These are phyloP conservation scores for Trichoderma polysporum DNA, from an alignment of 2,329 filamentous ascomycete species.

Conservation along the genomic window DNA sequence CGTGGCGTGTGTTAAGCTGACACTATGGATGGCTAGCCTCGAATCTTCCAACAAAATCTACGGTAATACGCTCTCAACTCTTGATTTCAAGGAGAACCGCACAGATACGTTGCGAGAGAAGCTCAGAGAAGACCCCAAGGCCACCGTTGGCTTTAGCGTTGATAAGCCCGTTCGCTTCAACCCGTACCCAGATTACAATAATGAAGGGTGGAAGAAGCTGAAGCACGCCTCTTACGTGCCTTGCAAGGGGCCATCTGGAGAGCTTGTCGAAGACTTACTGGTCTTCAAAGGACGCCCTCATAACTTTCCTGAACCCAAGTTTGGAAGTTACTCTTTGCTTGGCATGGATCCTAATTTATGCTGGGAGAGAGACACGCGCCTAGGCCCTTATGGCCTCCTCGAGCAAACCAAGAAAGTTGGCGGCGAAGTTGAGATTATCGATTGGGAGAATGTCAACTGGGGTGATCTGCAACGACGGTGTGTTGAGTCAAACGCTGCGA, in stretches of 20 bases:
- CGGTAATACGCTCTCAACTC: conserved; percentile 52
- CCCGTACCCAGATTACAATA: conserved; percentile 72
- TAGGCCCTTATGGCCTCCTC: conserved; percentile 63
- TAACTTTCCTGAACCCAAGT: conserved; percentile 58
- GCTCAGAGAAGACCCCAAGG: conserved; percentile 37
- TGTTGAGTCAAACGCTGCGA: conserved; percentile 61
- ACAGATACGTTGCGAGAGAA: conserved; percentile 32
- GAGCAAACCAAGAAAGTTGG: conserved; percentile 48
- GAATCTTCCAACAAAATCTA: conserved; percentile 54
- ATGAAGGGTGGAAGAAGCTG: conserved; percentile 55
- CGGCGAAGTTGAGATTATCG: conserved; percentile 39
- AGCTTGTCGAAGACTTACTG: conserved; percentile 59
- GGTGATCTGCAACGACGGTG: conserved; percentile 68
- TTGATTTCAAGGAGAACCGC: conserved; percentile 43
- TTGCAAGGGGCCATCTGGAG: conserved; percentile 64
- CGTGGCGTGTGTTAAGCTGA: neutral
- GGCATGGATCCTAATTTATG: conserved; percentile 63
- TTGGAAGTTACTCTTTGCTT: conserved; percentile 62
- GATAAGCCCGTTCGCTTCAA: conserved; percentile 59
- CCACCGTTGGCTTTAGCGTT: conserved; percentile 41
- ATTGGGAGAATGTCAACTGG: conserved; percentile 70
- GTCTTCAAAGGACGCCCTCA: conserved; percentile 62
- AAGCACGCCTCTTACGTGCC: conserved; percentile 60
- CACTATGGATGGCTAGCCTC: conserved; percentile 34
- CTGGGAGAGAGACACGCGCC: conserved; percentile 67